Evolutionary conservation across 257 asterid species (phyloP).

Genomic region (Parsonsia alboflavescens): DNA sequence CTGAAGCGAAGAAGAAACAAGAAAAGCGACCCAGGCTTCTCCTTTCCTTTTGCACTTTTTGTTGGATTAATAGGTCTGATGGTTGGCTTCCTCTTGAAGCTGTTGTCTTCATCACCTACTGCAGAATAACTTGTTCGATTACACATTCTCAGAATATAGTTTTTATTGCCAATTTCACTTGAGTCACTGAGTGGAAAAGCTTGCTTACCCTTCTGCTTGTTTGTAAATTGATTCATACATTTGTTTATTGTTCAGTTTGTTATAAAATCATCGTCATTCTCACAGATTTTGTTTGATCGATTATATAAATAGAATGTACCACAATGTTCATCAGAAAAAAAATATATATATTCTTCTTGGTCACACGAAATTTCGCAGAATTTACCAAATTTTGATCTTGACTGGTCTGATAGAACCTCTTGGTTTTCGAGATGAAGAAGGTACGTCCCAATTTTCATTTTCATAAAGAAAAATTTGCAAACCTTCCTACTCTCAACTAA

Average conservation of each 20-base stretch:
- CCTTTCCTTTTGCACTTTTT: constrained; percentile 34
- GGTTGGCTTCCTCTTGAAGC: constrained; percentile 39
- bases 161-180: constrained; percentile 11
- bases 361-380: too few species aligned
- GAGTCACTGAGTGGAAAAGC: constrained; percentile 16
- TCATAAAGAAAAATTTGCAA: too few species aligned
- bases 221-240: constrained; percentile 22
- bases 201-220: constrained; percentile 18
- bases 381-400: too few species aligned
- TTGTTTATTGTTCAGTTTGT: constrained; percentile 18
- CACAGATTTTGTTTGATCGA: constrained; percentile 9
- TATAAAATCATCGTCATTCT: constrained; percentile 11
- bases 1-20: constrained; percentile 37
- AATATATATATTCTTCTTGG: too few species aligned
- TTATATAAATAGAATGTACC: not conserved
- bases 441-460: too few species aligned
- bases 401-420: too few species aligned
- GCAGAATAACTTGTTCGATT: constrained; percentile 21
- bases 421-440: too few species aligned
- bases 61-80: constrained; percentile 40
- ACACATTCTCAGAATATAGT: not conserved
- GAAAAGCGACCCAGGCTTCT: constrained; percentile 34
- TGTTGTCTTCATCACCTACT: constrained; percentile 36
- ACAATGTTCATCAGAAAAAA: too few species aligned
- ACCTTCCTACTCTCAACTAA: too few species aligned